phyloP scores from a whole-genome alignment of 768 basidiomycete genomes.

The Stropharia rugosoannulata region DNA sequence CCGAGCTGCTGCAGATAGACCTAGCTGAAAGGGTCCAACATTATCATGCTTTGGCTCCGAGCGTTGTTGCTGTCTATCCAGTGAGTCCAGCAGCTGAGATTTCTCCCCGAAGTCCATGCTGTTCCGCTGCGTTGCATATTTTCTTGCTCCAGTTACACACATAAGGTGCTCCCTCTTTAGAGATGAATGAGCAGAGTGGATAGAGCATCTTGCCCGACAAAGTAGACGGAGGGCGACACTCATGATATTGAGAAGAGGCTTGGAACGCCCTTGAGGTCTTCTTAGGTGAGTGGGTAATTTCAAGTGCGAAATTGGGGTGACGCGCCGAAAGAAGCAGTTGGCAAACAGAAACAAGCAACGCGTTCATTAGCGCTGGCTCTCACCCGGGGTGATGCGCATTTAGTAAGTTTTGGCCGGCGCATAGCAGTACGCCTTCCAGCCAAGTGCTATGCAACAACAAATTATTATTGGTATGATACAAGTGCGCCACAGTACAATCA shows the following conservation, averaged over 20 bases:
- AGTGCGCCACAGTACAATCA: constrained; percentile 9
- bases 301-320: background rate
- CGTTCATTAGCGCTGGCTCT: constrained; percentile 4
- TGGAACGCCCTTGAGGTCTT: background rate
- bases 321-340: background rate
- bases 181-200: constrained; percentile 2
- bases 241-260: constrained; percentile 14
- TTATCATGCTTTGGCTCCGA: constrained; percentile 48
- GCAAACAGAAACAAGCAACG: constrained; percentile 24
- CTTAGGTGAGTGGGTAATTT: background rate
- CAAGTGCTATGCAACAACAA: background rate
- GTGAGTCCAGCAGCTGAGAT: constrained; percentile 58
- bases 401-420: background rate
- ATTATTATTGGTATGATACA: constrained; percentile 12
- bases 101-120: constrained; percentile 31
- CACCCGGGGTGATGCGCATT: too few relatives aligned
- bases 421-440: background rate
- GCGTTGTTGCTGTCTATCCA: constrained; percentile 58
- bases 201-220: constrained; percentile 15
- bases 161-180: background rate
- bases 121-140: constrained; percentile 50
- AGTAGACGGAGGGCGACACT: constrained; percentile 20
- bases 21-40: constrained; percentile 79
- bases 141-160: constrained; percentile 17
- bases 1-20: constrained; percentile 55